phyloP scores from a whole-genome alignment of 495 filamentous ascomycete genomes.

The Aspergillus baeticus region DNA sequence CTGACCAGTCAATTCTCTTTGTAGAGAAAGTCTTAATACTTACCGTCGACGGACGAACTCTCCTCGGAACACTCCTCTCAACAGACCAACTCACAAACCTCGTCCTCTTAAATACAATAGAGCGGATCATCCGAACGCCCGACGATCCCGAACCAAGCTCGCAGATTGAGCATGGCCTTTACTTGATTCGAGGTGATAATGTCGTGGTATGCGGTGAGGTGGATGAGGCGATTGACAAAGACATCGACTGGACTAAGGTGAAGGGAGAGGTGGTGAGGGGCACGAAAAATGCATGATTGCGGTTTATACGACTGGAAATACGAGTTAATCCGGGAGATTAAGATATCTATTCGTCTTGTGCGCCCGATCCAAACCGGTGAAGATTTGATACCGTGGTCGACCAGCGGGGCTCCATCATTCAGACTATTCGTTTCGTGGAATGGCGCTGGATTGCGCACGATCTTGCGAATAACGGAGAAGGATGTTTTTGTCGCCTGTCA shows the following conservation, averaged over 20 bases:
- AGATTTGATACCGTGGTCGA: not conserved
- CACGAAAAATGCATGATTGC: conserved; percentile 69
- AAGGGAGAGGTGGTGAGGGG: conserved; percentile 79
- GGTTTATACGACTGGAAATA: not conserved
- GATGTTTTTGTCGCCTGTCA: not conserved
- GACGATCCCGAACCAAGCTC: conserved; percentile 81
- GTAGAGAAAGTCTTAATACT: conserved; percentile 88
- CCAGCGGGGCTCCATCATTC: not conserved
- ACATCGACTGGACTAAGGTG: conserved; percentile 89
- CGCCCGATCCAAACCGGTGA: not conserved
- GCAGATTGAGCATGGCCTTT: conserved; percentile 81
- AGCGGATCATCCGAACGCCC: conserved; percentile 80
- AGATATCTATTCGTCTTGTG: not conserved
- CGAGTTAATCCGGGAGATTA: not conserved
- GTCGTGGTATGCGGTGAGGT: conserved; percentile 89
- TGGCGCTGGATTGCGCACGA: conserved; percentile 5
- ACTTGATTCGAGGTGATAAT: conserved; percentile 91
- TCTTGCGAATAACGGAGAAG: not conserved
- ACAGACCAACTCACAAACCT: conserved; percentile 92
- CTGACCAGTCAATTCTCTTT: conserved; percentile 21
- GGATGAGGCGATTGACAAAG: conserved; percentile 80
- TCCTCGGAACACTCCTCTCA: conserved; percentile 80
- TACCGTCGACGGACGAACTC: conserved; percentile 87
- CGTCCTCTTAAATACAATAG: conserved; percentile 79
- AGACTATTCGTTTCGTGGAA: not conserved